Evolutionary conservation across 306 rosid genomes (phyloP).

Genomic region (Quillaja saponaria): DNA sequence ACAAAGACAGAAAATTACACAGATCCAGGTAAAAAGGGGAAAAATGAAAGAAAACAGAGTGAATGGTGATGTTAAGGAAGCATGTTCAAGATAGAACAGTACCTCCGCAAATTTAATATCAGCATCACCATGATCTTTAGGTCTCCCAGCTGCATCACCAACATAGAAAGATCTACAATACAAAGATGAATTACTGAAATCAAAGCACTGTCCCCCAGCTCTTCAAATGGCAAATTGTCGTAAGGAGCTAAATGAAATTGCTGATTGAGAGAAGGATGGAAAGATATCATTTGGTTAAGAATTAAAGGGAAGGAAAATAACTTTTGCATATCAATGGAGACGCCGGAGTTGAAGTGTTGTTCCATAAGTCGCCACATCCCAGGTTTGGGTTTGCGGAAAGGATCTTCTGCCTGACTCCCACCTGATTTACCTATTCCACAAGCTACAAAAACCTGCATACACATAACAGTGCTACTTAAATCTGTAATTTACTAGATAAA

Average conservation of each 20-base stretch:
- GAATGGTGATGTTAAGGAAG: neutral
- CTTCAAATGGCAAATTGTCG: constrained; percentile 10
- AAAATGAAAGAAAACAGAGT: neutral
- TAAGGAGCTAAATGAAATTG: constrained; percentile 16
- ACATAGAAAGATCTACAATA: constrained; percentile 82
- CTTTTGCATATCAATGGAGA: constrained; percentile 76
- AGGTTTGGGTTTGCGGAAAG: constrained; percentile 78
- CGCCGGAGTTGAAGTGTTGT: constrained; percentile 79
- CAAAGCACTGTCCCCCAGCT: constrained; percentile 10
- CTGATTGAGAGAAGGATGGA: constrained; percentile 4
- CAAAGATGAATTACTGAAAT: constrained; percentile 27
- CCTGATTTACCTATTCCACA: constrained; percentile 64
- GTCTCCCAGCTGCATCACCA: constrained; percentile 96
- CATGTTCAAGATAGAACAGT: constrained; percentile 3
- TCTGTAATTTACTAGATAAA: too few species aligned
- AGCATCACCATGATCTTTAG: constrained; percentile 82
- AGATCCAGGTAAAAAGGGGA: neutral
- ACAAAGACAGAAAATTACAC: neutral
- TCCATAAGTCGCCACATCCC: constrained; percentile 94
- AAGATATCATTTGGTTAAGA: constrained; percentile 16
- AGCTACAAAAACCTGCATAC: constrained; percentile 80
- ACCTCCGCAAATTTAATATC: constrained; percentile 90
- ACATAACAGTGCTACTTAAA: too few species aligned
- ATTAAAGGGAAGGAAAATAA: constrained; percentile 42
- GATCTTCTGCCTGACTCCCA: constrained; percentile 51